Evolutionary conservation across 2,329 filamentous ascomycete species (phyloP), one percentile per base, ranked within the genome.

Genomic region (Meredithiella fracta): DNA sequence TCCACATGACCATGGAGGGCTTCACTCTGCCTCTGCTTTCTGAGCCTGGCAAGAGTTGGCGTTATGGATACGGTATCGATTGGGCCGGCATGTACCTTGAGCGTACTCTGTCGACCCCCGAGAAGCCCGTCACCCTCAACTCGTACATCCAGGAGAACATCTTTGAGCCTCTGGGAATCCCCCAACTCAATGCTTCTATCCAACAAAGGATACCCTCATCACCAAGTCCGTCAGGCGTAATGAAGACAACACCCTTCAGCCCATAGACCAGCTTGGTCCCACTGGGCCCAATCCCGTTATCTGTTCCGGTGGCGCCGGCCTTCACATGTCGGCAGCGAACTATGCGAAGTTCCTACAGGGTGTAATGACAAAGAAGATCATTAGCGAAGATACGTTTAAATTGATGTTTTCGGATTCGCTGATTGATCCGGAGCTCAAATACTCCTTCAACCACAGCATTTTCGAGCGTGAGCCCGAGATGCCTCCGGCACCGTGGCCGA

Each of bases 61-160:
- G 64, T 29, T 79, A 78, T 58, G 73, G 75, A 3, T 62, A 66
- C 2, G 64, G 65, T 0, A 57, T 70, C 44, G 75, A 78, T 64
- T 77, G 72, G 68, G 73, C 70, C 0, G 73, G 72, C 2, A 58
- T 69, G 3, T 64, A 70, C 1, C 63, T 78, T 3, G 70, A 75
- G 61, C 54, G 54, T n/a, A 51, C 47, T 17, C 47, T 55, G 31
- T 55, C 54, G 8, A 55, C 54, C 1, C 54, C 54, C 22, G 47
- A 55, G 29, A 63, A 62, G 34, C n/a, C 26, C 3, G 47, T 72
- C 3, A 70, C 68, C 0, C 62, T 77, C 2, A 66, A 66, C 0
- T 61, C 60, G 4, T 72, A 70, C 63, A 67, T 71, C 65, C 60
- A 65, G 31, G 53, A 62, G 51, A 61, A 70, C 61, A 61, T 72